Evolutionary conservation across 208 protist species (phyloP).

Genomic region (Zelonia costaricensis): DNA sequence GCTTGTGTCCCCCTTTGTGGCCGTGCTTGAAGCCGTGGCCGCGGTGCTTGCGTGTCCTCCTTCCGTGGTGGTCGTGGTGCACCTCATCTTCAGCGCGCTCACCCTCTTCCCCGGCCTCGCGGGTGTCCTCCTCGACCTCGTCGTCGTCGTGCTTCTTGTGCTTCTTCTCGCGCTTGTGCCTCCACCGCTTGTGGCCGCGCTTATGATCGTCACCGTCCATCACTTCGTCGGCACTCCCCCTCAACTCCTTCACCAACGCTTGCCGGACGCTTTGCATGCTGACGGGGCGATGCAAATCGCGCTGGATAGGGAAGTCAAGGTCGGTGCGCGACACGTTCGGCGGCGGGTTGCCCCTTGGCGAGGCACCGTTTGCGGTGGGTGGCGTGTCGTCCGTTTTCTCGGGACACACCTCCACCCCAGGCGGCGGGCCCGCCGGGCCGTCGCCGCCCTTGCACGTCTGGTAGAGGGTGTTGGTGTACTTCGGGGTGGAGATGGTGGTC

Average conservation of each 20-base stretch:
- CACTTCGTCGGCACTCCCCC: too few species aligned
- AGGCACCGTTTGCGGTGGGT: background rate
- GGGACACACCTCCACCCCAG: too few species aligned
- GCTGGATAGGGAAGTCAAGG: background rate
- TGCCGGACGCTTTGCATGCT: background rate
- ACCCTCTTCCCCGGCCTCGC: background rate
- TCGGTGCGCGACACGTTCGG: background rate
- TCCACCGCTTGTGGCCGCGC: background rate
- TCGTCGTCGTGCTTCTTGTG: background rate
- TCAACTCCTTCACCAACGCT: too few species aligned
- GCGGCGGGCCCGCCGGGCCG: background rate
- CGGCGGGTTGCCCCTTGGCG: background rate
- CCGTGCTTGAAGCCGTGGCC: background rate
- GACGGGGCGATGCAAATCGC: background rate
- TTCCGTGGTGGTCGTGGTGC: background rate
- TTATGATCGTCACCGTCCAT: too few species aligned
- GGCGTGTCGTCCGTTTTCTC: background rate
- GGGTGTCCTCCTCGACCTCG: background rate
- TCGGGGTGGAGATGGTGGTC: conserved; percentile 45
- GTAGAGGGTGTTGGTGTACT: conserved; percentile 58
- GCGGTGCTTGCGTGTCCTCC: too few species aligned
- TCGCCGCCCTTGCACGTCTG: conserved; percentile 16
- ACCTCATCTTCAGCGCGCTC: background rate
- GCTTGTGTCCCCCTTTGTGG: background rate
- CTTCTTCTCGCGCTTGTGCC: background rate